Base-by-base conservation (phyloP, 306 rosid species). In the Quercus agrifolia region DNA sequence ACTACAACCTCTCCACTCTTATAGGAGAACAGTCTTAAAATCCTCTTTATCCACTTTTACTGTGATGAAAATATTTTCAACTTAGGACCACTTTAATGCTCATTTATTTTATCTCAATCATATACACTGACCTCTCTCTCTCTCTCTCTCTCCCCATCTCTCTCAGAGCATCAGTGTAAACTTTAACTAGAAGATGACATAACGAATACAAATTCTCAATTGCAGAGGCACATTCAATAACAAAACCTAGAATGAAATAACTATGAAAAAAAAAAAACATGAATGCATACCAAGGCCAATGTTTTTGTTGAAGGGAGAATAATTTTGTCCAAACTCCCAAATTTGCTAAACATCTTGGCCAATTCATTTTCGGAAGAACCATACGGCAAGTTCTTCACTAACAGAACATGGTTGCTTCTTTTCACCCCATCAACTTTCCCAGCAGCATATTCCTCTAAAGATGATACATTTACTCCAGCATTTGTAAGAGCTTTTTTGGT, bases 301-400 rank as follows among this genome's bases (percentile, higher is more conserved):
- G 92, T 91, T 89, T 93, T 95, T 30, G 93, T 91, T 57, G 90
- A 88, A 70, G 97, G 99, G 74, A 93, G 93, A 79, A 95, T 82
- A 76, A 93, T 86, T 83, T 91, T 95, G 68, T 95, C 98, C 91
- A 95, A 79, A 84, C 90, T 87, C 77, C 99, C 98, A 86, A 88
- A 91, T 86, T 85, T 89, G 78, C 93, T 90, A 51, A 95, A 93
- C 98, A 93, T 89, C 83, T 88, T 82, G 59, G 84, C 86, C 66
- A 93, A 89, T 84, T 91, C 99, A 83, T 80, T 81, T 88, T 95
- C 94, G 13, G 97, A 90, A 73, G 98, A 89, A 80, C 93, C 96
- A 80, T 90, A 91, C 8, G 98, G 97, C 90, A 95, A 91, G 74
- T 95, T 95, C 90, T 95, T 95, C 80, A 88, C 99, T 70, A 95